These are phyloP conservation scores for Cryptococcus sp. DNA, from an alignment of 1,284 basidiomycete genomes.

Conservation along the genomic window DNA sequence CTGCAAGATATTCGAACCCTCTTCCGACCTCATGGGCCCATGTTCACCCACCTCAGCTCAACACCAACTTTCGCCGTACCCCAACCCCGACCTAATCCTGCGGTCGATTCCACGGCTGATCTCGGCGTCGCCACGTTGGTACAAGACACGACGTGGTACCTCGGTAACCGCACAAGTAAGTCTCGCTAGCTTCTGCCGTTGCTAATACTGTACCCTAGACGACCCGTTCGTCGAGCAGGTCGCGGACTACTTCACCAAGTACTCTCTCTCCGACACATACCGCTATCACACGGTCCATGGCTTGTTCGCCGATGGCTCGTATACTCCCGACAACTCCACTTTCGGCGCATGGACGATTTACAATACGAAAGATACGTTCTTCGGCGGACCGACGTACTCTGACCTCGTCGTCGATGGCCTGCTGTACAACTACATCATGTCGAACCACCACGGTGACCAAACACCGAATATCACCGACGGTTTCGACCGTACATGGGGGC, in stretches of 20 bases:
- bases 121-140: slow-evolving; percentile 21
- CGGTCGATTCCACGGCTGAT: slow-evolving; percentile 15
- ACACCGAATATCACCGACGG: slow-evolving; percentile 38
- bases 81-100: slow-evolving; percentile 25
- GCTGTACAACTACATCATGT: slow-evolving; percentile 38
- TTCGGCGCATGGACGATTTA: slow-evolving; percentile 42
- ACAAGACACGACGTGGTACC: slow-evolving; percentile 47
- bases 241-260: slow-evolving; percentile 45
- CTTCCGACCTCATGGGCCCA: slow-evolving; percentile 20
- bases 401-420: slow-evolving; percentile 41
- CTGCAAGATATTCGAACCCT: slow-evolving; percentile 23
- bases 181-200: slow-evolving; percentile 15
- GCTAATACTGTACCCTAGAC: neutral
- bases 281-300: slow-evolving; percentile 33
- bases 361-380: slow-evolving; percentile 41
- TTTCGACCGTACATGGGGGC: slow-evolving; percentile 43
- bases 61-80: slow-evolving; percentile 28
- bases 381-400: slow-evolving; percentile 33
- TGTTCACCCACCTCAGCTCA: slow-evolving; percentile 30
- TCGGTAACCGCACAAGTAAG: slow-evolving; percentile 17
- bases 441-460: slow-evolving; percentile 40
- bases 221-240: slow-evolving; percentile 2
- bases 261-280: slow-evolving; percentile 4
- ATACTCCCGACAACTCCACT: slow-evolving; percentile 24
- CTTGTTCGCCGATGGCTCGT: slow-evolving; percentile 38